phyloP scores from a whole-genome alignment of 2,329 filamentous ascomycete genomes.

The Aspergillus sp. region DNA sequence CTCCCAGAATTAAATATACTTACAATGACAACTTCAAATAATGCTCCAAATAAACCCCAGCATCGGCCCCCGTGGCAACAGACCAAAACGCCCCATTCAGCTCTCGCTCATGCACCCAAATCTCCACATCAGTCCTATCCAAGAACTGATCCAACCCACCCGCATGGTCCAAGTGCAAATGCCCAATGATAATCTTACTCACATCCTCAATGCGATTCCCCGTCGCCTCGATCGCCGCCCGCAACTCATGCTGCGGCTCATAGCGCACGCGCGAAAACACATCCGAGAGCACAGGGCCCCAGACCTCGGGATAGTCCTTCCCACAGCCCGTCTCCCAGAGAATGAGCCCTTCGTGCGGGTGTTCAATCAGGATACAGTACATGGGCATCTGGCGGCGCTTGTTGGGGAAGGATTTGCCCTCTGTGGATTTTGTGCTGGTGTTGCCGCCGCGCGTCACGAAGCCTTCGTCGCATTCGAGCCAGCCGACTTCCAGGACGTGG shows the following conservation, averaged over 20 bases:
- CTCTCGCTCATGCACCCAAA: constrained; percentile 17
- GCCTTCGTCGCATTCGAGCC: constrained; percentile 14
- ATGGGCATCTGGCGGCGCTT: constrained; percentile 13
- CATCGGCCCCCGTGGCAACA: constrained; percentile 14
- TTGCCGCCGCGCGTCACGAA: constrained; percentile 13
- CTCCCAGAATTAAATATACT: neutral
- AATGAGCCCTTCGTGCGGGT: constrained; percentile 13
- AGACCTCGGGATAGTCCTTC: constrained; percentile 11
- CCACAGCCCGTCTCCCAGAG: constrained; percentile 15
- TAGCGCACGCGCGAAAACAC: constrained; percentile 13
- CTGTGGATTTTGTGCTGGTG: constrained; percentile 10
- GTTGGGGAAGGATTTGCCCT: constrained; percentile 10
- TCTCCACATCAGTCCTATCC: constrained; percentile 8
- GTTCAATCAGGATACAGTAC: constrained; percentile 15
- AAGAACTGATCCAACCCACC: constrained; percentile 12
- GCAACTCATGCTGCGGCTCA: constrained; percentile 11
- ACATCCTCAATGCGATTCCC: constrained; percentile 11
- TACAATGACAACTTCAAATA: constrained; percentile 13
- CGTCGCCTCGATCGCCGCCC: constrained; percentile 11
- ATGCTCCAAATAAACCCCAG: constrained; percentile 11
- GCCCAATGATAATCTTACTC: constrained; percentile 14
- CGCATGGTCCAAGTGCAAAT: constrained; percentile 14
- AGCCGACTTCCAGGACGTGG: constrained; percentile 13
- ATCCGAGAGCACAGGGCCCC: constrained; percentile 7
- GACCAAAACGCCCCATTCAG: constrained; percentile 11